Base-by-base conservation (phyloP, 176 grass and related monocot genomes). In the Carex kokanica region DNA sequence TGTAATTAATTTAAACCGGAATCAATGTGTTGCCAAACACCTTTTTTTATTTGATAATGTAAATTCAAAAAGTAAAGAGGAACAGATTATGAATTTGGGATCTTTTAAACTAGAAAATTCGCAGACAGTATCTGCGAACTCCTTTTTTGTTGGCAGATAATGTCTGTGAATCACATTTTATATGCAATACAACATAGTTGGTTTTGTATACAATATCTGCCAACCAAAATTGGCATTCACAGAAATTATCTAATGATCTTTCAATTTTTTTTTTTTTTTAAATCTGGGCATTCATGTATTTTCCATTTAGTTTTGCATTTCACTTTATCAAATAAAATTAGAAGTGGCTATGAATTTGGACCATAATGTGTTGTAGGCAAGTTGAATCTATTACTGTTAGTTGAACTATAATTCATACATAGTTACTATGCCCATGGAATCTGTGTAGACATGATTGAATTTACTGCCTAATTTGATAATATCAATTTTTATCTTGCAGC, bases 401-500 rank as follows among this genome's bases (percentile, higher is more conserved):
- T 75, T 75, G 41, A 69, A 70, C 66, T 16, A 41, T 49, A 73
- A 49, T 20, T 21, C 7, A 72, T 34, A 71, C 6, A 70, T 40
- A 34, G 36, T 43, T 68, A 4, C 17, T 7, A 20, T 72, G 38
- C 21, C 11, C 21, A 75, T 53, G 70, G 29, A 70, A 77, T 77
- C 9, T 53, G 13, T 31, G 49, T 29, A 54, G 31, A 25, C 18
- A 43, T 73, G 34, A 43, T 70, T 74, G 8, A 52, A 15, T 74
- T 74, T 74, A 25, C 20, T 27, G 11, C 24, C 24, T 8, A 31
- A 77, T 15, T 27, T 77, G 12, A 55, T 62, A 8, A 36, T 51
- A 78, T 78, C 17, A 63, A 63, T 78, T 25, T 77, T 86, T 57
- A 17, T 73, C 24, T 31, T 90, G 60, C 89, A 99, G 96, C 82